A percentile compares a stretch with the other conserved stretches of the same genome.
These are phyloP conservation scores for Acanthamoeba castellanii DNA, from an alignment of 208 protist genomes.

Conservation along the genomic window DNA sequence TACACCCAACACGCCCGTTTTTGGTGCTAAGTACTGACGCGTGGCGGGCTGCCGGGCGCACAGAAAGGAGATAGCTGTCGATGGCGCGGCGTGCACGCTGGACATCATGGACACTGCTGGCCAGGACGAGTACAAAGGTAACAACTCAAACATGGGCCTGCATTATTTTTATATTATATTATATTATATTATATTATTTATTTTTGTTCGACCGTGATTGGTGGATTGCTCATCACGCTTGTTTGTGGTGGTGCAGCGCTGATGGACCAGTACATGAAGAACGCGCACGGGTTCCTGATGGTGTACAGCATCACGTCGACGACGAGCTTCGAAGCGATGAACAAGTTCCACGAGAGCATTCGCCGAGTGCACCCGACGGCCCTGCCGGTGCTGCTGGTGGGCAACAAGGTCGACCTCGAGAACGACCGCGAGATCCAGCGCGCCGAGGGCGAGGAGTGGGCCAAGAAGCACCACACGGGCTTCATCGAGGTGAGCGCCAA, in stretches of 20 bases:
- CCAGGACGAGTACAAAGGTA: slow-evolving; percentile 66
- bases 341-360: slow-evolving; percentile 17
- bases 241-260: slow-evolving; percentile 31
- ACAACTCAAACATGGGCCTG: background rate
- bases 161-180: background rate
- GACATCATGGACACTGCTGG: slow-evolving; percentile 93
- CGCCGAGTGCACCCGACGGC: background rate
- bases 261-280: slow-evolving; percentile 85
- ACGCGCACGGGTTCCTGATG: slow-evolving; percentile 79
- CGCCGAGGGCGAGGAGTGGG: slow-evolving; percentile 86
- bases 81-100: slow-evolving; percentile 87
- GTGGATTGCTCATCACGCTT: no score
- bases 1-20: no score
- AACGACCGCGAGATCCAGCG: slow-evolving; percentile 84
- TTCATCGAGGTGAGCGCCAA: slow-evolving; percentile 84
- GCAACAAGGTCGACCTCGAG: slow-evolving; percentile 89
- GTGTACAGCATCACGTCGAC: slow-evolving; percentile 77
- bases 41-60: background rate
- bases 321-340: slow-evolving; percentile 71
- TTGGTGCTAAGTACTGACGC: no score
- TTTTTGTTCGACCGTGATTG: background rate
- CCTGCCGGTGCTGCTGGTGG: slow-evolving; percentile 67
- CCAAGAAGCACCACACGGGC: slow-evolving; percentile 76
- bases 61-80: slow-evolving; percentile 88
- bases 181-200: background rate